Percentiles rank a stretch among this genome's conserved stretches.
Conservation (phyloP, 2,329 filamentous ascomycete genomes). For the Sclerotinia minor region DNA sequence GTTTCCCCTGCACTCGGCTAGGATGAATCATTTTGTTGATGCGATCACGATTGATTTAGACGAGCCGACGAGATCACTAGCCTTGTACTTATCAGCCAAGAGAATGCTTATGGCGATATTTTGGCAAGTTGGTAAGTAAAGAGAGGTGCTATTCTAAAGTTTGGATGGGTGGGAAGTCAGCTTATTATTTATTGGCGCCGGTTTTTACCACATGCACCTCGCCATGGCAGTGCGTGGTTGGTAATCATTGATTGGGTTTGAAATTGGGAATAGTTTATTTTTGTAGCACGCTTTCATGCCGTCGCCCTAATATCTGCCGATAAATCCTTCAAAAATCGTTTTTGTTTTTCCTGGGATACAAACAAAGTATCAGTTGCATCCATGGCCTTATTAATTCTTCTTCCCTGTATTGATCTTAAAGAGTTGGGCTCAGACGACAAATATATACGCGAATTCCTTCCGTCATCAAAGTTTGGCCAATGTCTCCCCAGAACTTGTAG, state of each 20-base stretch:
- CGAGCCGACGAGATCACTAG: too few relatives aligned
- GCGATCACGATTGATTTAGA: background rate
- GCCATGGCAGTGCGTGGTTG: background rate
- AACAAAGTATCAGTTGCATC: background rate
- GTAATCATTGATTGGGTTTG: background rate
- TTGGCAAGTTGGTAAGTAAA: background rate
- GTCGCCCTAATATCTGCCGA: too few relatives aligned
- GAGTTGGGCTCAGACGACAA: background rate
- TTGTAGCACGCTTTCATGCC: too few relatives aligned
- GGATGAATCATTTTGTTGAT: background rate
- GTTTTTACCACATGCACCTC: background rate
- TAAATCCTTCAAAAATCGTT: background rate
- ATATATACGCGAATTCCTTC: too few relatives aligned
- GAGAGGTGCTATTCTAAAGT: background rate
- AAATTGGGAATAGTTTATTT: background rate
- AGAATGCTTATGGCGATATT: background rate
- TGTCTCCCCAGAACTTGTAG: background rate
- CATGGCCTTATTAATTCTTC: background rate
- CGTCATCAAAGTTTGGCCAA: too few relatives aligned
- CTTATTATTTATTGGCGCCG: background rate
- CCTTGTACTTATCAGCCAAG: background rate
- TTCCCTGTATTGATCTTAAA: background rate
- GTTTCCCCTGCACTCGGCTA: background rate
- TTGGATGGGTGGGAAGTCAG: background rate
- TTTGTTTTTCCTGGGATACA: background rate